Conservation (phyloP, 192 early-diverging fungal species). For the Diversispora epigaea region DNA sequence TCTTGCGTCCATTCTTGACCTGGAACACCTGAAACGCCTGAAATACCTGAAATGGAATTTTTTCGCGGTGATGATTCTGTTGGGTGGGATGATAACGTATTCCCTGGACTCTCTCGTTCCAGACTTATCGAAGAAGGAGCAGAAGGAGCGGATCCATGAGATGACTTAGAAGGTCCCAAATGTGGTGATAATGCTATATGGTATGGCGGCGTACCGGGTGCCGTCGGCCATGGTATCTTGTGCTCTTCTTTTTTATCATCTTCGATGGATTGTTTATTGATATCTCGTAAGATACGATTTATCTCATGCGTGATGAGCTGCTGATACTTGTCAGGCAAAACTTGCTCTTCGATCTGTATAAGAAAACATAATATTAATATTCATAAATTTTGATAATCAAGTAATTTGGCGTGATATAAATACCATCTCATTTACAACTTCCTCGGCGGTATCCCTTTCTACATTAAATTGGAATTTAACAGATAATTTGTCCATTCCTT, state of each 20-base stretch:
- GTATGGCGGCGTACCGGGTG: conserved; percentile 1
- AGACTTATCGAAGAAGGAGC: not conserved
- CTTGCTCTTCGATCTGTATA: conserved; percentile 73
- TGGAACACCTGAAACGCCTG: too few relatives aligned
- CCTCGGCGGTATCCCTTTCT: conserved; percentile 75
- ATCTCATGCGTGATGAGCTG: conserved; percentile 79
- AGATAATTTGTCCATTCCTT: conserved; percentile 74
- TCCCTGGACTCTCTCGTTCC: conserved; percentile 7
- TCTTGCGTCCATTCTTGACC: not conserved
- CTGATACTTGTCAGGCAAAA: conserved; percentile 70
- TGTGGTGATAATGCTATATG: not conserved
- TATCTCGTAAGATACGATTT: conserved; percentile 76
- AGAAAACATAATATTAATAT: conserved; percentile 8
- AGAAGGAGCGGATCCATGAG: not conserved
- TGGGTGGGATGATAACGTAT: not conserved
- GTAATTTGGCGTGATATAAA: not conserved
- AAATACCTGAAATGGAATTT: conserved; percentile 3
- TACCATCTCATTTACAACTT: conserved; percentile 82
- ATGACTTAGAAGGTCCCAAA: conserved; percentile 1
- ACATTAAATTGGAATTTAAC: conserved; percentile 85
- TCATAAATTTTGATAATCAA: not conserved
- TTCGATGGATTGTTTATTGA: conserved; percentile 53
- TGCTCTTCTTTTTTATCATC: conserved; percentile 64
- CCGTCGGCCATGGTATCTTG: not conserved
- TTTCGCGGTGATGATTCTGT: not conserved